Evolutionary conservation across 768 basidiomycete genomes (phyloP).

Genomic region (Suillus hirtellus): DNA sequence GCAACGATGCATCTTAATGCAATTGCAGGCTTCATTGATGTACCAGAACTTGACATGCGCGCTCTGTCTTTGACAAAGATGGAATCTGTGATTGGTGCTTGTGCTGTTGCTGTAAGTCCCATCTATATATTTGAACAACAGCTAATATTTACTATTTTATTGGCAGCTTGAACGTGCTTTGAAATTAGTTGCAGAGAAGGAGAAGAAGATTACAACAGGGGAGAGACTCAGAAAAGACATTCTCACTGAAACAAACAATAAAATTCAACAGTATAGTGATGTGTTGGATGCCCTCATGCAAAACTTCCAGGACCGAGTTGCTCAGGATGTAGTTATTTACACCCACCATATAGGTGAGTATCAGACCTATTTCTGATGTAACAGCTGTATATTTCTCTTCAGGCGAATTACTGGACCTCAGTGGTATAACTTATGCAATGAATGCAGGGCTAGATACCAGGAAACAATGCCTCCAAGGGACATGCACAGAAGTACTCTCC

Average conservation of each 20-base stretch:
- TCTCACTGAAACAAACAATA: background rate
- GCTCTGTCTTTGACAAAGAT: background rate
- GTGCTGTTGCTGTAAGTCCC: too few relatives aligned
- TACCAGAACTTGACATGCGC: background rate
- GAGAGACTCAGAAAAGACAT: background rate
- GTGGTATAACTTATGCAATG: background rate
- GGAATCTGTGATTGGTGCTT: background rate
- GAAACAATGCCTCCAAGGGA: constrained; percentile 20
- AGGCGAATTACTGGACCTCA: background rate
- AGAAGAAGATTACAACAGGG: background rate
- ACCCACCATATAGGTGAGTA: background rate
- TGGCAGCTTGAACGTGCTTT: too few relatives aligned
- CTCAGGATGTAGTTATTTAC: background rate
- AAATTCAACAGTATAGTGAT: background rate
- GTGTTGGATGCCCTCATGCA: constrained; percentile 7
- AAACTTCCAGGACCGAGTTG: background rate
- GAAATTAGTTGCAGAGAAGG: too few relatives aligned
- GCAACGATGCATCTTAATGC: constrained; percentile 6
- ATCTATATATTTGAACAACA: too few relatives aligned
- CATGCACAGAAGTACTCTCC: constrained; percentile 23
- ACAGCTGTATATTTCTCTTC: background rate
- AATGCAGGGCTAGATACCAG: background rate
- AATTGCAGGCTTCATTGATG: constrained; percentile 4
- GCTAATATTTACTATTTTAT: too few relatives aligned
- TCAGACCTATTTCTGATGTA: background rate